phyloP scores from a whole-genome alignment of 2,329 filamentous ascomycete genomes.

The Monilinia laxa region DNA sequence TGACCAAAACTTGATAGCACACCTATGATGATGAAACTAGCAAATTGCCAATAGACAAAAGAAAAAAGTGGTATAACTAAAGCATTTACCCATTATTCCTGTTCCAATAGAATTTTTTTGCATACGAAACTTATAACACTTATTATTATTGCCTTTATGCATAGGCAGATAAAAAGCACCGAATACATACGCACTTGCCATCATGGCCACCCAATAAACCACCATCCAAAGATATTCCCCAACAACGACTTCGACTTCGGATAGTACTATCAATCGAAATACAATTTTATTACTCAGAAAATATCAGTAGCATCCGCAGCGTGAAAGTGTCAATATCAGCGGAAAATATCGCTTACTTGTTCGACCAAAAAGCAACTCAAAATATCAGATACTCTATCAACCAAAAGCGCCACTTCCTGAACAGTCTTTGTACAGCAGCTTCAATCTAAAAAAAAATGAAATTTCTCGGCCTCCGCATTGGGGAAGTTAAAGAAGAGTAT shows the following conservation, averaged over 20 bases:
- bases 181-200: not conserved
- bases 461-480: conserved; percentile 10
- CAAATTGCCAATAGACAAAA: too few species aligned
- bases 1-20: not conserved
- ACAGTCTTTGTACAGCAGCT: not conserved
- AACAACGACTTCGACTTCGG: not conserved
- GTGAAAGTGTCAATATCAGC: conserved; percentile 9
- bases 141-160: not conserved
- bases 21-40: not conserved
- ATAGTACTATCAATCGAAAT: conserved; percentile 11
- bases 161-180: not conserved
- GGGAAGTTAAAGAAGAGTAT: conserved; percentile 13
- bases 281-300: not conserved
- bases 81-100: not conserved
- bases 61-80: not conserved
- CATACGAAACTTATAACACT: not conserved
- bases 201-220: not conserved
- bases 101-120: not conserved
- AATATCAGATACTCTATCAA: not conserved
- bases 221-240: not conserved
- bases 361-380: conserved; percentile 1
- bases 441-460: conserved; percentile 7
- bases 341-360: not conserved
- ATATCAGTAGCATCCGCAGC: not conserved
- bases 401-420: not conserved